Percentiles rank a stretch among this genome's conserved stretches.
Evolutionary conservation across 225 moss, liverwort and hornwort species (phyloP).

Genomic region (Sphagnum tenellum): DNA sequence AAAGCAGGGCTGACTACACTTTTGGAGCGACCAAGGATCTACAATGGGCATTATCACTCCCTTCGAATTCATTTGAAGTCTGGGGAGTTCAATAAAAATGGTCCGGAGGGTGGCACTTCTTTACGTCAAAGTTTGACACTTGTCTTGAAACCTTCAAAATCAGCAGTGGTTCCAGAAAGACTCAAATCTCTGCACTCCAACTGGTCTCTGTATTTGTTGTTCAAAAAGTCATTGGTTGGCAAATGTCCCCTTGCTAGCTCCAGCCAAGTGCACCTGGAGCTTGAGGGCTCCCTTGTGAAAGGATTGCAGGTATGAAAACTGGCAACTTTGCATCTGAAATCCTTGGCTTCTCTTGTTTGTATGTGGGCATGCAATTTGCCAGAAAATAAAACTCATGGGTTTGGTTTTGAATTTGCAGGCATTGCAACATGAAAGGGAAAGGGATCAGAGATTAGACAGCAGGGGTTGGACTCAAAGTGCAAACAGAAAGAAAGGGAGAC

Average conservation of each 20-base stretch:
- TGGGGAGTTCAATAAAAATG: constrained; percentile 11
- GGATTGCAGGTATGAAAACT: constrained; percentile 11
- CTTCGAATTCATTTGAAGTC: constrained; percentile 57
- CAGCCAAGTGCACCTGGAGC: constrained; percentile 61
- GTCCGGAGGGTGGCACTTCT: constrained; percentile 7
- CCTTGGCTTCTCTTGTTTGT: neutral
- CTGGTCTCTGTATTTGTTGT: constrained; percentile 71
- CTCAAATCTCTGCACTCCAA: constrained; percentile 16
- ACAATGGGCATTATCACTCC: constrained; percentile 75
- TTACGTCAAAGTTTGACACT: constrained; percentile 71
- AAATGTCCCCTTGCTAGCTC: constrained; percentile 73
- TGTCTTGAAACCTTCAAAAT: constrained; percentile 44
- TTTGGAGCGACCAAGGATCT: constrained; percentile 72
- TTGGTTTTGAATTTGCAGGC: too few relatives aligned
- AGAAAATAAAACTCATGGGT: too few relatives aligned
- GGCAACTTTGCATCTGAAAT: neutral
- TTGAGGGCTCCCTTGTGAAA: constrained; percentile 49
- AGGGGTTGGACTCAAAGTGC: too few relatives aligned
- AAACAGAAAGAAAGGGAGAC: too few relatives aligned
- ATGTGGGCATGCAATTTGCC: too few relatives aligned
- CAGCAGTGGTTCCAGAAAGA: neutral
- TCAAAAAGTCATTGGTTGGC: constrained; percentile 49
- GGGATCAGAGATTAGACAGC: too few relatives aligned
- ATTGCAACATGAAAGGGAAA: too few relatives aligned
- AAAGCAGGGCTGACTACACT: constrained; percentile 77